Evolutionary conservation across 1,139 yeast genomes (phyloP), one percentile per base, ranked within the genome.

Genomic region (Pichia sp.): DNA sequence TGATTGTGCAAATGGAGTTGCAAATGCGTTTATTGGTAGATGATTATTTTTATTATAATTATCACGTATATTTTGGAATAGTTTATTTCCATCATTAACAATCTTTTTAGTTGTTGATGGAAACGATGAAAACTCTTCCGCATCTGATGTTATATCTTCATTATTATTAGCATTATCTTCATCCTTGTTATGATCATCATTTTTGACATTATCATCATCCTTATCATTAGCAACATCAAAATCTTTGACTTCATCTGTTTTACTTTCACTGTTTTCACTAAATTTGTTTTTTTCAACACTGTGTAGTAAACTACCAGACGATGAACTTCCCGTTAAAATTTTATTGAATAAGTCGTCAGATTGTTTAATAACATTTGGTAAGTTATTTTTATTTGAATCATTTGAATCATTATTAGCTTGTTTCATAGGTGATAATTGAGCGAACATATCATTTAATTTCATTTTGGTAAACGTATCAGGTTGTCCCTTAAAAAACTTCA

Each of bases 391-490:
- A 13, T 18, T n/a, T 16, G 13, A 29, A 9, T 14, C 10, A n/a
- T 27, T 45, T 3, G 45, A n/a, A 25, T 43, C 34, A 10, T 25
- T 42, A 11, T 29, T 45, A 14, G 11, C 33, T 5, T 41, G 27
- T 27, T 45, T 46, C 16, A 38, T 33, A 1, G 52, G 50, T 3
- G 52, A 46, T n/a, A 54, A 49, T 29, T 53, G 54, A 29, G 55
- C 56, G 51, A 65, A 48, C 50, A 65, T 58, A 36, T 61, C 60
- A 14, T 61, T 59, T 42, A 65, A 58, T 48, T 53, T 58, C 44
- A 55, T 60, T 16, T 61, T 62, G 0, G 68, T 65, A 45, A 62
- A 65, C 1, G 67, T 65, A 46, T 62, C 64, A 47, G 58, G 65
- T 19, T 55, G 53, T 31, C 47, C 56, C 16, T 61, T 65, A 52